phyloP scores from a whole-genome alignment of 2,329 filamentous ascomycete genomes.

The Neonectria neomacrospora region DNA sequence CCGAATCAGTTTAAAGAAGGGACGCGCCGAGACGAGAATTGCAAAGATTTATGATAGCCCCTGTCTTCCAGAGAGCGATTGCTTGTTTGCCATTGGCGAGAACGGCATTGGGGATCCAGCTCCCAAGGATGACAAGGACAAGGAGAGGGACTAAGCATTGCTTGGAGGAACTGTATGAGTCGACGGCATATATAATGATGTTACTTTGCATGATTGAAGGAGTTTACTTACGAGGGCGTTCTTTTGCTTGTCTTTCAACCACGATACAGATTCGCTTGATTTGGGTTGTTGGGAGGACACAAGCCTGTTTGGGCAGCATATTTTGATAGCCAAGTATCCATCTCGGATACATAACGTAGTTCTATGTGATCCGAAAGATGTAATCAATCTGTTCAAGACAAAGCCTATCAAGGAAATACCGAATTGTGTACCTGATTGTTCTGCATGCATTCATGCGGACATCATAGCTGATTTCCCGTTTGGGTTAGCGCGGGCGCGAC shows the following conservation, averaged over 20 bases:
- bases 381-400: background rate
- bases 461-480: conserved; percentile 50
- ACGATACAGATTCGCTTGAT: conserved; percentile 4
- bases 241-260: conserved; percentile 13
- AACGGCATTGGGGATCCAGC: conserved; percentile 96
- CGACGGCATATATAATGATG: conserved; percentile 38
- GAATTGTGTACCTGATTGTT: background rate
- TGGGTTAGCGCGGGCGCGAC: conserved; percentile 50
- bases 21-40: conserved; percentile 91
- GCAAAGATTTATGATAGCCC: conserved; percentile 99
- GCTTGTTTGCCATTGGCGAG: conserved; percentile 95
- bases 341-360: background rate
- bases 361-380: background rate
- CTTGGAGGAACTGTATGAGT: conserved; percentile 15
- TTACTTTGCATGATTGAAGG: conserved; percentile 45
- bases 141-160: conserved; percentile 77
- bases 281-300: conserved; percentile 12
- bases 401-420: background rate
- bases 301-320: conserved; percentile 12
- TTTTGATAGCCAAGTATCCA: conserved; percentile 1
- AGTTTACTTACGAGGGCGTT: conserved; percentile 42
- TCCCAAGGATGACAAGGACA: conserved; percentile 96
- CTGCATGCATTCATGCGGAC: background rate
- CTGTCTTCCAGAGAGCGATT: conserved; percentile 95
- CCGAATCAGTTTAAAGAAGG: conserved; percentile 93